Base-by-base conservation (phyloP, 2,329 filamentous ascomycete genomes). In the Uncinocarpus reesii region DNA sequence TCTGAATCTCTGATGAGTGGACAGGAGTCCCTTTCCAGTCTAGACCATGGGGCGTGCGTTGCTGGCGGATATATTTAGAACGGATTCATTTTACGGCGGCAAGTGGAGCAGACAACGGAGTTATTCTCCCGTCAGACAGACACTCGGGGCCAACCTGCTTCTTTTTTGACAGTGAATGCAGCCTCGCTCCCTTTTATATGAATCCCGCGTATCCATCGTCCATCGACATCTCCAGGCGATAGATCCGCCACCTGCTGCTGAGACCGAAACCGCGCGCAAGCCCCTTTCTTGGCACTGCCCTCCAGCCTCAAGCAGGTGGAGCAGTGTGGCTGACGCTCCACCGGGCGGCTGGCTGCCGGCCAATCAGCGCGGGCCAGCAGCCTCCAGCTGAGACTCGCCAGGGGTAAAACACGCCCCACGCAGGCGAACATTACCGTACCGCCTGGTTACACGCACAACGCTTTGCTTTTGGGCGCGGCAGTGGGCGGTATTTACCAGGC, bases 301-400 rank as follows among this genome's bases (percentile, higher is more conserved):
- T n/a, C 41, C 41, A 44, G 42, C 42, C 38, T 15, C 38, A 41
- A 11, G 7, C 21, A 13, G n/a, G 42, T 44, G 42, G 42, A 44
- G 42, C 13, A 16, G 29, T 44, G 42, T 44, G 42, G 42, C 42
- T 44, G 20, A 44, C 15, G 13, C 29, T 15, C 28, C 38, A 18
- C 23, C n/a, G 11, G 26, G 6, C 6, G 6, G 26, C 6, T 28
- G 26, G 5, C n/a, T 2, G 24, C 13, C 3, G 20, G 38, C 38
- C 38, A 41, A 41, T 41, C 38, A 41, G 21, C 24, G 24, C 2
- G 23, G 15, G 2, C 7, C 6, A 13, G n/a, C 20, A 3, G n/a
- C 13, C 18, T 11, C 11, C n/a, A 44, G 28, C 29, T 44, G 42
- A 44, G 42, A 44, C 42, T 10, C 29, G 41, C 28, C 41, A 44